Base-by-base conservation (phyloP, 352 stramenopile genomes). In the Phytophthora foliorum region DNA sequence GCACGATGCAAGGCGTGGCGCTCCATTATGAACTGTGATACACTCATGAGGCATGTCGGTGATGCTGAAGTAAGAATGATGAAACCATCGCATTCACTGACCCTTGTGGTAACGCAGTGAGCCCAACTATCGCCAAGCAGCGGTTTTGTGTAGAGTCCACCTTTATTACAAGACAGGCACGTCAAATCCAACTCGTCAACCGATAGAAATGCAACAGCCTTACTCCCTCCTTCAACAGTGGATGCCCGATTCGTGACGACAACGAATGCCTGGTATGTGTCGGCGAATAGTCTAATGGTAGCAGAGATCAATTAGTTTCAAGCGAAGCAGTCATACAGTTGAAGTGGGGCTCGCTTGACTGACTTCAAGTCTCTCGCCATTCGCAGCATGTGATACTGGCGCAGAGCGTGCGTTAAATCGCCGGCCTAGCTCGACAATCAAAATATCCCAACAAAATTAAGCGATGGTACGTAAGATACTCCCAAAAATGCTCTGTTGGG, bases 231-330 rank as follows among this genome's bases (percentile, higher is more conserved):
- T 56, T 77, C 72, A 41, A 80, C 59, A 24, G 80, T 90, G 6
- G 77, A 72, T 27, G 86, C 86, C 10, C 77, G 81, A 57, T 95
- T 95, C 6, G 81, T 93, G 41, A 88, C 73, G 19, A 90, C 68
- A 38, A 89, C 63, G 46, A 92, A 95, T 8, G 73, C 80, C 53
- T 88, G 68, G 51, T 91, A 76, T 2, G 85, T 82, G 36, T 93
- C 86, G 0, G 85, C 79, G 29, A 93, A 74, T 48, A 89, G 50
- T 63, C 86, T 94, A 55, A 54, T 39, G n/a, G 16, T 25, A 53
- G 10, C 36, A 29, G 42, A 5, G 39, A 25, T 9, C 32, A 34
- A 51, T 65, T 63, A 67, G 38, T 27, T 11, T 36, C 10, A 42
- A n/a, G 41, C 21, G 19, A 46, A 14, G 10, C 29, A 36, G 0